phyloP scores from a whole-genome alignment of 768 basidiomycete species.

The Tylopilus subfusipes region DNA sequence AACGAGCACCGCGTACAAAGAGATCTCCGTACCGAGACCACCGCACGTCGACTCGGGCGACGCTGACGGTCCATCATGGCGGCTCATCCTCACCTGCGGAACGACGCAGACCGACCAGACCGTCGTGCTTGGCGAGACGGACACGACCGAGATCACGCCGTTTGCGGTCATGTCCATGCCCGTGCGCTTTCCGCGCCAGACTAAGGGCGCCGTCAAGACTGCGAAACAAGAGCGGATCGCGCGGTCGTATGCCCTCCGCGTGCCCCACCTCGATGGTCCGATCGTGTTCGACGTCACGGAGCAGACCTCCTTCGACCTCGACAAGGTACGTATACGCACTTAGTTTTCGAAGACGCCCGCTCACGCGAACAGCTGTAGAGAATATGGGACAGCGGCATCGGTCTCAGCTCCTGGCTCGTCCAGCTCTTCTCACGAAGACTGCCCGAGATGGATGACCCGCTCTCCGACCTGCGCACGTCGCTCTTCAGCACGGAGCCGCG shows the following conservation, averaged over 20 bases:
- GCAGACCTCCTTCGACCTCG: slow-evolving; percentile 86
- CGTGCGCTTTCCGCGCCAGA: slow-evolving; percentile 38
- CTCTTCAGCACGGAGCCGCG: slow-evolving; percentile 41
- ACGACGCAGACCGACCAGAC: slow-evolving; percentile 25
- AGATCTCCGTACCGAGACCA: slow-evolving; percentile 66
- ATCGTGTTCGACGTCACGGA: slow-evolving; percentile 56
- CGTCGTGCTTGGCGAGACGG: slow-evolving; percentile 42
- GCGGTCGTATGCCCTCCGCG: slow-evolving; percentile 16
- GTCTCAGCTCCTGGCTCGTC: slow-evolving; percentile 75
- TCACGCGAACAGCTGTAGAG: slow-evolving; percentile 51
- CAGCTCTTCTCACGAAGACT: slow-evolving; percentile 25
- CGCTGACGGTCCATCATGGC: slow-evolving; percentile 52
- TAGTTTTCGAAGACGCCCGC: neutral
- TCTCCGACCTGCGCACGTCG: slow-evolving; percentile 27
- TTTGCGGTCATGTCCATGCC: slow-evolving; percentile 72
- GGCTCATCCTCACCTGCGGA: slow-evolving; percentile 54
- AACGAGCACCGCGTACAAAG: slow-evolving; percentile 66
- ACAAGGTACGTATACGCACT: slow-evolving; percentile 73
- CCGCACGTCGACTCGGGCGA: slow-evolving; percentile 27
- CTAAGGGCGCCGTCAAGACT: slow-evolving; percentile 16
- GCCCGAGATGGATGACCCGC: neutral
- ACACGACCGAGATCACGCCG: slow-evolving; percentile 40
- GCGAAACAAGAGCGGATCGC: slow-evolving; percentile 68
- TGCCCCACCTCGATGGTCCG: neutral
- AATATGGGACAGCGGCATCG: slow-evolving; percentile 95